phyloP scores from a whole-genome alignment of 1,284 basidiomycete genomes.

The Ceratobasidium sp. region DNA sequence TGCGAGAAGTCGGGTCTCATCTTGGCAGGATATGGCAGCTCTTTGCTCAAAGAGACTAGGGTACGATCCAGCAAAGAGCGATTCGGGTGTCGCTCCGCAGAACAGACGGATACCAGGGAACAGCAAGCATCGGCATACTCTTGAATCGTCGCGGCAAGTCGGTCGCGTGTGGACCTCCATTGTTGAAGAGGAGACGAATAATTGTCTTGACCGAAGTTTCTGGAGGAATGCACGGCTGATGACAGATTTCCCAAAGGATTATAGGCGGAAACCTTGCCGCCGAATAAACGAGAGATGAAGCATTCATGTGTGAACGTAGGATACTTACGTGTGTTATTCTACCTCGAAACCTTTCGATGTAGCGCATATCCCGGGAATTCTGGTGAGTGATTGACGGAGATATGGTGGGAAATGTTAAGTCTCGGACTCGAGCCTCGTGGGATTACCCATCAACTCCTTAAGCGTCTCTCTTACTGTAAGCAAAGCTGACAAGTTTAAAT shows the following conservation, averaged over 20 bases:
- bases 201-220: background rate
- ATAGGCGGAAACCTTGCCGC: background rate
- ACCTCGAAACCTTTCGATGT: background rate
- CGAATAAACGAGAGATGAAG: background rate
- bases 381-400: background rate
- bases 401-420: conserved; percentile 5
- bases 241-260: background rate
- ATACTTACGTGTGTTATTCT: background rate
- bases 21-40: background rate
- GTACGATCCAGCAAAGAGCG: background rate
- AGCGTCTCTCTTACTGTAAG: no score
- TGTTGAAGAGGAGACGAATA: background rate
- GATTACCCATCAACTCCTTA: no score
- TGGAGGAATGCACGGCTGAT: background rate
- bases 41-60: background rate
- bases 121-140: conserved; percentile 26
- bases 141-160: background rate
- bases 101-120: background rate
- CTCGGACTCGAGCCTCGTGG: background rate
- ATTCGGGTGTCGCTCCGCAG: background rate
- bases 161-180: conserved; percentile 7
- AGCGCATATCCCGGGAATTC: background rate
- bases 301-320: background rate
- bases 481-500: no score
- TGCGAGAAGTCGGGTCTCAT: background rate